These are phyloP conservation scores for Bassia scoparia DNA, from an alignment of 148 eudicot genomes.

Conservation along the genomic window DNA sequence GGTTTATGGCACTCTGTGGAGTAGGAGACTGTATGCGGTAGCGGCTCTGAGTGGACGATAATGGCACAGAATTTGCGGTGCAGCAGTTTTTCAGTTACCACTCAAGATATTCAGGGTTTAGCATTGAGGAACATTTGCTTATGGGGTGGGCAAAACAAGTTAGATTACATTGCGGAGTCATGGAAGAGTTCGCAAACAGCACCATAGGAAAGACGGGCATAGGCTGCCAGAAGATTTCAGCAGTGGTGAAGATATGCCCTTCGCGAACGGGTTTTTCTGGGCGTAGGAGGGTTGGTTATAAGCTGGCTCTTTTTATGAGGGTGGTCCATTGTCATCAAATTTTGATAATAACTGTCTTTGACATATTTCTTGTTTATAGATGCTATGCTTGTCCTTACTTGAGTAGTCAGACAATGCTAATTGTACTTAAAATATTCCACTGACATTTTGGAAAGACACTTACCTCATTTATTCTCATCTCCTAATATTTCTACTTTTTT, in stretches of 20 bases:
- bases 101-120: conserved; percentile 32
- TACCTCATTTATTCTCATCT: too few relatives aligned
- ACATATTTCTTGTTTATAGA: too few relatives aligned
- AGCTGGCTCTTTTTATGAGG: conserved; percentile 90
- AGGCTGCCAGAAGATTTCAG: conserved; percentile 50
- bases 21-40: conserved; percentile 85
- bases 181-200: conserved; percentile 52
- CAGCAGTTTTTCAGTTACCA: conserved; percentile 75
- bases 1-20: conserved; percentile 94
- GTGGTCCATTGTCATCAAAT: conserved; percentile 24
- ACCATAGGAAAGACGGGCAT: conserved; percentile 29
- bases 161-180: conserved; percentile 70
- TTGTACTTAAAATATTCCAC: too few relatives aligned
- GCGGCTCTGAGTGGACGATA: conserved; percentile 88
- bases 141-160: conserved; percentile 92
- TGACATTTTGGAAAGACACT: too few relatives aligned
- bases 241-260: conserved; percentile 70
- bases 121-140: conserved; percentile 55
- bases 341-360: not conserved
- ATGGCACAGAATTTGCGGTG: conserved; percentile 92
- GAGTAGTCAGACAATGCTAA: too few relatives aligned
- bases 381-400: too few relatives aligned
- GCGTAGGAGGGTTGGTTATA: conserved; percentile 93
- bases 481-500: too few relatives aligned
- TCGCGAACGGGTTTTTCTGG: conserved; percentile 85